Base-by-base conservation (phyloP, 331 rosid species). In the Pyracantha coccinea region DNA sequence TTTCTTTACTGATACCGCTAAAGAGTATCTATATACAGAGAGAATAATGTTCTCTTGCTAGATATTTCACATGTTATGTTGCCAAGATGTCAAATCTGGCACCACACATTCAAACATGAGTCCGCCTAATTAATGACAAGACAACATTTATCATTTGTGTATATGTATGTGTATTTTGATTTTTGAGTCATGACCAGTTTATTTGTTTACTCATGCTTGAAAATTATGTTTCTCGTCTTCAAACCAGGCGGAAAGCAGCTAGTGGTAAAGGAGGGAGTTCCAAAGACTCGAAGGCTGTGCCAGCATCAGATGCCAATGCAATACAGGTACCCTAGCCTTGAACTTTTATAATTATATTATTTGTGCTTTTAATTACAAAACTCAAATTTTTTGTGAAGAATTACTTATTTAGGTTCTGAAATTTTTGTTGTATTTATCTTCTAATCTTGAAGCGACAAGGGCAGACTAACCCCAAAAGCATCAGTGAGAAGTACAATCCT, bases 241-340 rank as follows among this genome's bases (percentile, higher is more conserved):
- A 60, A 82, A 85, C 68, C 84, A 93, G 95, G 77, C 79, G 58
- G 52, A 91, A 75, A 76, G 82, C 84, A 45, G 70, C 81, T 71
- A 74, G 52, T 67, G 70, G 65, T 63, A 79, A 75, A 79, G 86
- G 82, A 75, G 89, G 66, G 73, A 80, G 59, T 67, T 45, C 78
- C 13, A 79, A 71, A 83, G 93, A 83, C 31, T 82, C 89, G 41
- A 88, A 73, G 77, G 93, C 83, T 59, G 84, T 79, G 60, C 89
- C 96, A 61, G 90, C 84, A 45, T 83, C 86, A 58, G 85, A 80
- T 79, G 87, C 87, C 23, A 85, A 88, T 86, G 88, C 86, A 54
- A 87, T 82, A 75, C 91, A 72, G 85, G 96, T 83, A 64, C 27
- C 16, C 8, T 47, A 23, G 20, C 59, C 41, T 14, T 72, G 23